Base-by-base conservation (phyloP, 2,329 filamentous ascomycete genomes). In the Fusarium sp. region DNA sequence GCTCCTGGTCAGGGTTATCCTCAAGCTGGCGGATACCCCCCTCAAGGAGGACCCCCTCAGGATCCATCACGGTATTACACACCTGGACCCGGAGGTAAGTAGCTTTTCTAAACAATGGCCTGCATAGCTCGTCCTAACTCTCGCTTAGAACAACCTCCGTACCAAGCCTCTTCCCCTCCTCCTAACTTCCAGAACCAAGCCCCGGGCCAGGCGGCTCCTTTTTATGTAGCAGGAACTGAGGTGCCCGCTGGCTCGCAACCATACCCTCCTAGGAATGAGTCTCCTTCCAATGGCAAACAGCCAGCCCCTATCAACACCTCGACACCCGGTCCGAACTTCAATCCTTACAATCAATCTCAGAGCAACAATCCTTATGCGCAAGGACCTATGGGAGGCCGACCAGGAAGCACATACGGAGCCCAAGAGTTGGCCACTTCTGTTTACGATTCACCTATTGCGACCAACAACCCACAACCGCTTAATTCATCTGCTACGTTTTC, bases 401-500 rank as follows among this genome's bases (percentile, higher is more conserved):
- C 89, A 6, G 87, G 90, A 75, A 91, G 89, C 78, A 91, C 88
- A 14, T 92, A 91, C 73, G 89, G 90, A 29, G 88, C 92, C 1
- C 92, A 95, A 80, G 92, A 95, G 81, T 84, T 95, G 49, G 91
- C 92, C 27, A 94, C 92, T 1, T 92, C 91, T 2, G 89, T 88
- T 12, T 95, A 94, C 76, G 91, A 94, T 79, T 92, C 91, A 6
- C 92, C 92, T 44, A 86, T 92, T 42, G 88, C 85, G 15, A 79
- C 84, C 8, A 84, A 87, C 76, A 85, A 84, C 75, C 81, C 82
- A 44, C 63, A 66, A 20, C 63, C 59, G 30, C 63, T 50, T 30
- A 80, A 77, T 68, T 81, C 81, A 46, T 78, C 79, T 18, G 80
- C 81, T 24, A 81, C 83, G 3, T 87, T 83, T 72, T 80, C 83